Percentiles rank a stretch among this genome's conserved stretches.
Evolutionary conservation across 2,329 filamentous ascomycete species (phyloP).

Genomic region (Aspergillus sp.): DNA sequence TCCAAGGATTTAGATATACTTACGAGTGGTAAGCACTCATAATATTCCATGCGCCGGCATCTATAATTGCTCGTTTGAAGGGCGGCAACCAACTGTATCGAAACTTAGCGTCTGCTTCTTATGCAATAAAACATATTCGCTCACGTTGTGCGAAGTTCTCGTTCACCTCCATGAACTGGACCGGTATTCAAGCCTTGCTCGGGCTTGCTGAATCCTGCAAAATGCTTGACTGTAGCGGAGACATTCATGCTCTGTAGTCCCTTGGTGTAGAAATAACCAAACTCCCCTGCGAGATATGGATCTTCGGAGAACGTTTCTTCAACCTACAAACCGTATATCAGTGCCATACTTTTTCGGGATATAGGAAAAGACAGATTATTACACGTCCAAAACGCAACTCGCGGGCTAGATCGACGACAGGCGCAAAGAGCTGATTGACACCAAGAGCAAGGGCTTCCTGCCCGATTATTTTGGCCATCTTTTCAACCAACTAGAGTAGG

Average conservation of each 20-base stretch:
- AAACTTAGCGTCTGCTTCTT: neutral
- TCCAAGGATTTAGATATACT: constrained; percentile 4
- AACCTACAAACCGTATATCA: constrained; percentile 29
- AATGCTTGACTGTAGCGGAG: constrained; percentile 71
- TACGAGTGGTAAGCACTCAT: constrained; percentile 69
- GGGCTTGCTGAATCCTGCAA: constrained; percentile 62
- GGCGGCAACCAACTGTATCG: constrained; percentile 43
- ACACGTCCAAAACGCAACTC: constrained; percentile 66
- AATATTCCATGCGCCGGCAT: constrained; percentile 61
- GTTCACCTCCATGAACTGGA: constrained; percentile 52
- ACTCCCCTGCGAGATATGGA: constrained; percentile 62
- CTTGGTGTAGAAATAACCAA: constrained; percentile 57
- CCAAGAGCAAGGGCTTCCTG: constrained; percentile 63
- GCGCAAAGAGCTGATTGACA: constrained; percentile 69
- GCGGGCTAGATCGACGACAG: constrained; percentile 65
- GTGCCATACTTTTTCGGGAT: too few species aligned
- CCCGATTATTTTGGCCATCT: constrained; percentile 64
- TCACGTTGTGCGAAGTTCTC: constrained; percentile 52
- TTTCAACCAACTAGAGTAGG: constrained; percentile 46
- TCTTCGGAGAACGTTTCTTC: constrained; percentile 73
- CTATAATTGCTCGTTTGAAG: constrained; percentile 67
- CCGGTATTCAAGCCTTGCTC: constrained; percentile 70
- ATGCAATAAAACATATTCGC: constrained; percentile 31
- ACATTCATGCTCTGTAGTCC: constrained; percentile 63
- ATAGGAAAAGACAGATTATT: constrained; percentile 1